These are phyloP conservation scores for Magnusiomyces ingens DNA, from an alignment of 1,139 yeast genomes.

Conservation along the genomic window DNA sequence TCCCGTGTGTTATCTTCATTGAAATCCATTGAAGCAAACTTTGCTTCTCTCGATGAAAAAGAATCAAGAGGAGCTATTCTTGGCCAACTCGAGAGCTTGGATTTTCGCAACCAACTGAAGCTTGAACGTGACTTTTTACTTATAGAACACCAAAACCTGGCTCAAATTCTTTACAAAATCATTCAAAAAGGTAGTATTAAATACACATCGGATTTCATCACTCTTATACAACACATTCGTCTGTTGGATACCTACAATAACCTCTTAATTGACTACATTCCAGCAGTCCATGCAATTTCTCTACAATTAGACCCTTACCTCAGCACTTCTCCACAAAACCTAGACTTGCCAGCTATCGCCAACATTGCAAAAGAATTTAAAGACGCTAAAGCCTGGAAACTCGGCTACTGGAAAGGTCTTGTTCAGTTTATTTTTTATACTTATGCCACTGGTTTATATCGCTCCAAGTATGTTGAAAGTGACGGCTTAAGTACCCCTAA, in stretches of 20 bases:
- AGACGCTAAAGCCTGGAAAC: conserved; percentile 24
- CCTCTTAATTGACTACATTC: conserved; percentile 57
- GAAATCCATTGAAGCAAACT: conserved; percentile 47
- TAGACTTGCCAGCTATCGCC: neutral
- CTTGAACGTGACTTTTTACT: conserved; percentile 58
- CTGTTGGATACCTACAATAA: conserved; percentile 53
- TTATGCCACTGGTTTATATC: conserved; percentile 54
- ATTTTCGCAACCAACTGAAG: conserved; percentile 48
- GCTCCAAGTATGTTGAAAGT: conserved; percentile 16
- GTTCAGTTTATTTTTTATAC: conserved; percentile 55
- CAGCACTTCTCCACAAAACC: conserved; percentile 9
- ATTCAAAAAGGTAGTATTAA: conserved; percentile 24
- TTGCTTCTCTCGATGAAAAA: conserved; percentile 51
- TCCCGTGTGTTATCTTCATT: conserved; percentile 46
- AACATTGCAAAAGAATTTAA: conserved; percentile 5
- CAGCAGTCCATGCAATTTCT: conserved; percentile 29
- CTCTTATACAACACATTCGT: conserved; percentile 39
- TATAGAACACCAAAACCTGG: conserved; percentile 63
- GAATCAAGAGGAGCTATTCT: conserved; percentile 48
- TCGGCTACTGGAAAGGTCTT: conserved; percentile 44
- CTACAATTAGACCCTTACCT: conserved; percentile 13
- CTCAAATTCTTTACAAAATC: conserved; percentile 45
- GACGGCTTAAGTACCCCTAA: conserved; percentile 7
- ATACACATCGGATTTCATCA: conserved; percentile 41
- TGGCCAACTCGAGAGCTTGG: conserved; percentile 42